Conservation (phyloP, 2,329 filamentous ascomycete genomes). For the Fusarium sacchari region DNA sequence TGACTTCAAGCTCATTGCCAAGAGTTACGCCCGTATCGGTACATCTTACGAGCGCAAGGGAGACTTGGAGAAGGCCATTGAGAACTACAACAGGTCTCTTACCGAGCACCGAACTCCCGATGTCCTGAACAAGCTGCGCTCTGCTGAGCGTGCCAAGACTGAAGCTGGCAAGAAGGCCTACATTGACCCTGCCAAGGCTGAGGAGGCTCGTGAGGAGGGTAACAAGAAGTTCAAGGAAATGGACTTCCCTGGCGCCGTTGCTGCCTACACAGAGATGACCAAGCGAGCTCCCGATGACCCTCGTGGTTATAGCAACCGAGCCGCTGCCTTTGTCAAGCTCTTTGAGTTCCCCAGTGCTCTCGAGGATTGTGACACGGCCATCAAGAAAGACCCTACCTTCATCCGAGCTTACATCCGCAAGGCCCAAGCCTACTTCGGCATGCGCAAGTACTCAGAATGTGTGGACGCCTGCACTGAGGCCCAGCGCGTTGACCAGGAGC, state of each 20-base stretch:
- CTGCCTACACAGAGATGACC: conserved; percentile 95
- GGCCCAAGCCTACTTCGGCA: conserved; percentile 93
- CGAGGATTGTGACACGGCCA: conserved; percentile 89
- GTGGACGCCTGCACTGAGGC: conserved; percentile 90
- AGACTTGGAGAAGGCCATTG: conserved; percentile 81
- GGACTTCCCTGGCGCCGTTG: conserved; percentile 94
- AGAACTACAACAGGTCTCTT: conserved; percentile 91
- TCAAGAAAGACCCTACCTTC: conserved; percentile 90
- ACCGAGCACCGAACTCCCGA: conserved; percentile 98
- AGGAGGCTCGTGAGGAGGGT: conserved; percentile 92
- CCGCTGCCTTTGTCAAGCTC: conserved; percentile 95
- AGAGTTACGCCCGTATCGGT: conserved; percentile 96
- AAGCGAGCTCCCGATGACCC: conserved; percentile 94
- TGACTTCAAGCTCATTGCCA: conserved; percentile 98
- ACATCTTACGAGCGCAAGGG: conserved; percentile 91
- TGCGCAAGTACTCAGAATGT: conserved; percentile 98
- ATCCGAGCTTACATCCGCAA: conserved; percentile 97
- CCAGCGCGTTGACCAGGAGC: conserved; percentile 75
- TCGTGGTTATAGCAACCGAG: conserved; percentile 96
- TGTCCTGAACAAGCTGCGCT: conserved; percentile 89
- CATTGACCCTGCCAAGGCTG: conserved; percentile 89
- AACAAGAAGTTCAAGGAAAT: conserved; percentile 97
- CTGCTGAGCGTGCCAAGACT: conserved; percentile 86
- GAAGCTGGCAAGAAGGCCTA: conserved; percentile 82
- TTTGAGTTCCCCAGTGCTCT: conserved; percentile 95